phyloP scores from a whole-genome alignment of 805 yeast genomes.

The Metschnikowia dekortorum region DNA sequence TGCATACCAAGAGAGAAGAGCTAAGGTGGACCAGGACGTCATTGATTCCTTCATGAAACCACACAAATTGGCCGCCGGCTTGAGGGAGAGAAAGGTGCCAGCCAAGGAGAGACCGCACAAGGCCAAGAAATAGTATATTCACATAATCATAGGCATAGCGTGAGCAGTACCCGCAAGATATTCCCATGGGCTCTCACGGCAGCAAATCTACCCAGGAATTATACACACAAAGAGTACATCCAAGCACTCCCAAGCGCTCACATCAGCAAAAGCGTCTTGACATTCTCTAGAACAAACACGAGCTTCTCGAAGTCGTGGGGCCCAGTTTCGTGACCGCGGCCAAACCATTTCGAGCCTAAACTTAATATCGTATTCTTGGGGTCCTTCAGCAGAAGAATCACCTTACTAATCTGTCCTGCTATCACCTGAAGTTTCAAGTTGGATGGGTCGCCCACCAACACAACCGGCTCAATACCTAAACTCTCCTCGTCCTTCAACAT shows the following conservation, averaged over 20 bases:
- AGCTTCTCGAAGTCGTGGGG: constrained; percentile 43
- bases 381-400: constrained; percentile 24
- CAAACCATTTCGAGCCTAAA: constrained; percentile 46
- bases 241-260: neutral
- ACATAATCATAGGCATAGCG: neutral
- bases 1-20: constrained; percentile 77
- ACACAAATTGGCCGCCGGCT: constrained; percentile 74
- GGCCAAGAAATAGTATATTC: constrained; percentile 27
- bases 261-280: constrained; percentile 8
- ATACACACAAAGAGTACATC: too few relatives aligned
- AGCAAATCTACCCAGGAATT: too few relatives aligned
- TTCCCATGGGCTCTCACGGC: too few relatives aligned
- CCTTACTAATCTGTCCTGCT: constrained; percentile 46
- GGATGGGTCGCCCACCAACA: constrained; percentile 45
- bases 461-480: constrained; percentile 40
- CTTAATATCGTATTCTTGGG: constrained; percentile 42
- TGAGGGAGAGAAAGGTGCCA: constrained; percentile 68
- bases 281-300: constrained; percentile 37
- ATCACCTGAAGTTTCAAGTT: constrained; percentile 46
- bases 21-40: constrained; percentile 54
- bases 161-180: neutral
- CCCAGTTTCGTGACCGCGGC: constrained; percentile 23
- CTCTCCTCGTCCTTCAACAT: constrained; percentile 13
- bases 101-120: constrained; percentile 48
- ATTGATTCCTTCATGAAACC: constrained; percentile 76